A percentile compares a stretch with the other conserved stretches of the same genome.
These are phyloP conservation scores for Dissophora globulifera DNA, from an alignment of 192 early-diverging fungal genomes.

Conservation along the genomic window DNA sequence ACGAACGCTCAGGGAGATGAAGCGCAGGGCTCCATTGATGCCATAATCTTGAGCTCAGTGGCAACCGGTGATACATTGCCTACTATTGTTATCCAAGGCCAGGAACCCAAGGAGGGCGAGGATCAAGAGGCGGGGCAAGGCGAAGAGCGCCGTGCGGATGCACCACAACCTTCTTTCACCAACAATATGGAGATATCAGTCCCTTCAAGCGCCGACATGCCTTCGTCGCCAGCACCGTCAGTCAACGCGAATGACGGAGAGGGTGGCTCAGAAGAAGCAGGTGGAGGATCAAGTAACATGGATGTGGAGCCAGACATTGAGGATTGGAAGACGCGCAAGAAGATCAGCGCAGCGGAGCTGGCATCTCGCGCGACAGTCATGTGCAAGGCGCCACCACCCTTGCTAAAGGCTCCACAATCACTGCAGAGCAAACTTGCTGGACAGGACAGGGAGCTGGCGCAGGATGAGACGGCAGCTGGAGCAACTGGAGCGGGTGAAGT, in stretches of 20 bases:
- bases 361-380: slow-evolving; percentile 38
- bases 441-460: not conserved
- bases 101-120: not conserved
- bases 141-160: too few species aligned
- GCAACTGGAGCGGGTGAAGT: not conserved
- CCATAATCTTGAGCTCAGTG: too few species aligned
- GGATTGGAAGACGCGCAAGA: slow-evolving; percentile 47
- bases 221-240: slow-evolving; percentile 13
- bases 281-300: too few species aligned
- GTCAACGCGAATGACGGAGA: not conserved
- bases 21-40: too few species aligned
- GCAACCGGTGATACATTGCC: not conserved
- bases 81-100: not conserved
- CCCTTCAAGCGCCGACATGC: not conserved
- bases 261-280: too few species aligned
- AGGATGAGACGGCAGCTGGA: not conserved
- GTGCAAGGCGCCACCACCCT: slow-evolving; percentile 39
- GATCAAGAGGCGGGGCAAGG: not conserved
- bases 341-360: slow-evolving; percentile 42
- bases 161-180: not conserved
- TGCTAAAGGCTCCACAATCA: slow-evolving; percentile 38
- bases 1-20: not conserved
- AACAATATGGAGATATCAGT: not conserved
- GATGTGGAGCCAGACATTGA: slow-evolving; percentile 31
- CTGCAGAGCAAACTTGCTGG: slow-evolving; percentile 40